phyloP scores from a whole-genome alignment of 176 grass and related monocot genomes.

The Urochloa ruziziensis region DNA sequence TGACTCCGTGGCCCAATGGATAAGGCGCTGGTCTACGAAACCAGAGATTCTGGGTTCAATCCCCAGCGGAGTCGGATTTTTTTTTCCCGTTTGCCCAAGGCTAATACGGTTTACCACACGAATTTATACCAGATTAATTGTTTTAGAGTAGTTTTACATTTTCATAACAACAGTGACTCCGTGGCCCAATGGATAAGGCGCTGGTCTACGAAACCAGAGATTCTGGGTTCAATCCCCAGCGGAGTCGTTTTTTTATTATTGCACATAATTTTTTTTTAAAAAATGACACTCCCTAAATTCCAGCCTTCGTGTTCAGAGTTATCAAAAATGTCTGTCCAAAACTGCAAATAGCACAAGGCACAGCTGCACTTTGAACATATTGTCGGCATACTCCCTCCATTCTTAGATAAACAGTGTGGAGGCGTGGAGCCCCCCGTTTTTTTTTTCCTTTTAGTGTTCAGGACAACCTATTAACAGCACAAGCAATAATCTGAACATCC shows the following conservation, averaged over 20 bases:
- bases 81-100: too few relatives aligned
- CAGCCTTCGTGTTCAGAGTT: background rate
- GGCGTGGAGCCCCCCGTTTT: too few relatives aligned
- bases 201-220: constrained; percentile 75
- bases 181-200: constrained; percentile 74
- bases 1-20: constrained; percentile 95
- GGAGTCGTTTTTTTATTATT: constrained; percentile 29
- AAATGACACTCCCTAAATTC: background rate
- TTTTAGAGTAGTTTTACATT: too few relatives aligned
- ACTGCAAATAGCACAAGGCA: background rate
- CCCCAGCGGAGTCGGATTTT: constrained; percentile 64
- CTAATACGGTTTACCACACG: too few relatives aligned
- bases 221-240: constrained; percentile 82
- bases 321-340: background rate
- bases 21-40: constrained; percentile 98
- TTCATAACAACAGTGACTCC: constrained; percentile 26
- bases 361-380: background rate
- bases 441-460: too few relatives aligned
- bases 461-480: background rate
- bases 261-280: too few relatives aligned
- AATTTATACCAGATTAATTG: too few relatives aligned
- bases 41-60: constrained; percentile 99
- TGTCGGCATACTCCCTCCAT: too few relatives aligned
- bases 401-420: too few relatives aligned
- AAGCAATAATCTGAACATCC: background rate